Evolutionary conservation across 768 basidiomycete genomes (phyloP).

Genomic region (Rossbeevera mucosa): DNA sequence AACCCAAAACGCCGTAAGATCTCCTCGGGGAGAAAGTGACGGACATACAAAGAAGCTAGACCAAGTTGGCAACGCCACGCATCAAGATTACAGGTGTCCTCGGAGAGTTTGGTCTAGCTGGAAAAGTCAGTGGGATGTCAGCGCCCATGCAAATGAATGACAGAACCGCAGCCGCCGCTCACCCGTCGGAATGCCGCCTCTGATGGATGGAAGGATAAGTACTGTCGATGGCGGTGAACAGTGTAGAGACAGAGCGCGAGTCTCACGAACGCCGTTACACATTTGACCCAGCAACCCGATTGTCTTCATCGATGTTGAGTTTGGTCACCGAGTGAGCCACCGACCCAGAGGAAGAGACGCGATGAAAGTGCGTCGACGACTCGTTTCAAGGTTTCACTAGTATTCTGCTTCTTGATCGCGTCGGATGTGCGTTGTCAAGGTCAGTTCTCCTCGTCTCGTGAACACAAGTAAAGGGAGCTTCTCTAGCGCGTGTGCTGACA

Average conservation of each 20-base stretch:
- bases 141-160: neutral
- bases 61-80: neutral
- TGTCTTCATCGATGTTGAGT: too few relatives aligned
- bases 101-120: too few relatives aligned
- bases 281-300: neutral
- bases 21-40: neutral
- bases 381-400: constrained; percentile 14
- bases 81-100: too few relatives aligned
- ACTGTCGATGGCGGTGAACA: neutral
- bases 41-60: neutral
- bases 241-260: neutral
- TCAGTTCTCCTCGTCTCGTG: constrained; percentile 1
- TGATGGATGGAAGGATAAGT: neutral
- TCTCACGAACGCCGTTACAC: neutral
- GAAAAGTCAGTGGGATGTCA: constrained; percentile 3
- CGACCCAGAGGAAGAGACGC: neutral
- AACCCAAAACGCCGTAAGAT: neutral
- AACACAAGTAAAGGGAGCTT: constrained; percentile 12
- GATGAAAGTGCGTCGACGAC: constrained; percentile 7
- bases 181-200: constrained; percentile 1
- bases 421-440: constrained; percentile 15
- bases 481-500: constrained; percentile 50
- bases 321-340: neutral
- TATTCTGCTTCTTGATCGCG: constrained; percentile 5
- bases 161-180: neutral